Evolutionary conservation across 2,329 filamentous ascomycete species (phyloP), one percentile per base, ranked within the genome.

Genomic region (Diaporthe batatas): DNA sequence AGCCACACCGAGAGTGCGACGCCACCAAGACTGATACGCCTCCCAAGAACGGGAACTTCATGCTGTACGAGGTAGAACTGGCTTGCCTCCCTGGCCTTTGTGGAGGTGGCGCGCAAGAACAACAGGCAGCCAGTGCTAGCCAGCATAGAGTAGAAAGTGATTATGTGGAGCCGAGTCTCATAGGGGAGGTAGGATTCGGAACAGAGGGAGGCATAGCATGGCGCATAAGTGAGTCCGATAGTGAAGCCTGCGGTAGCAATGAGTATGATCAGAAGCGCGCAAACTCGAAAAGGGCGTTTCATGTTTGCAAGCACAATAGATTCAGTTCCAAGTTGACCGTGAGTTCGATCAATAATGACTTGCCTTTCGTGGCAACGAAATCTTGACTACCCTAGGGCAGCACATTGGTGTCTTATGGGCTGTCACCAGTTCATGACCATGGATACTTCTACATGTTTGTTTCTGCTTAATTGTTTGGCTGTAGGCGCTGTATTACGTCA

Each of bases 151-250:
- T 70, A 75, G 54, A 71, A 76, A 3, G 71, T 73, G 8, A 70
- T 34, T 1, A 76, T 18, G 44, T 76, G 74, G 4, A 76, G 16
- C 0, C 74, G 67, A 2, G 74, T 75, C 18, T 75, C 70, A 34
- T 72, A 73, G 6, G 70, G 49, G 12, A 76, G 53, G 21, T 68
- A 75, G 1, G 70, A 65, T 25, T 76, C 75, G 4, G 74, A 69
- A 53, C 75, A 76, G 21, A 76, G 62, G 0, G 74, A 72, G 1
- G 74, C 32, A 47, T 76, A 76, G 23, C 75, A 76, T 2, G 72
- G 75, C 0, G 54, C 54, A 29, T 72, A 76, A 21, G 75, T 76
- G 11, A 76, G 74, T 21, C 70, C 74, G 32, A 68, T 12, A 11
- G 75, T 74, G 57, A 76, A 34, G 4, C 68, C 68, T 16, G 59